Conservation (phyloP, 2,329 filamentous ascomycete species). For the Apiospora malaysiana region DNA sequence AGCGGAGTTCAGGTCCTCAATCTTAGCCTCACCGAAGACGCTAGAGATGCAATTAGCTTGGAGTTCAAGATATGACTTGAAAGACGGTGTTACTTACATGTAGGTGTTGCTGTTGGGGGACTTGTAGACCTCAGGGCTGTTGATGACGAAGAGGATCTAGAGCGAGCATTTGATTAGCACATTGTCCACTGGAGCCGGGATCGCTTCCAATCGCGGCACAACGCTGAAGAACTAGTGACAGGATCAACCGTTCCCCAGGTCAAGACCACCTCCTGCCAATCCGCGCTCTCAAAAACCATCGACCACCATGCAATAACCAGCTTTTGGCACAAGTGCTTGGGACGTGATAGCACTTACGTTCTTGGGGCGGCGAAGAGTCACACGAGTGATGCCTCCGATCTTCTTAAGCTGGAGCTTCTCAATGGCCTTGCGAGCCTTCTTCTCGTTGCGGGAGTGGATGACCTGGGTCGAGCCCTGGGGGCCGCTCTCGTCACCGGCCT, state of each 20-base stretch:
- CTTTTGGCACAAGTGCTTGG: constrained; percentile 11
- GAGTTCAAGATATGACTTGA: too few relatives aligned
- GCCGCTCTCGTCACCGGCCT: constrained; percentile 64
- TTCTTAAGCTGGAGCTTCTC: constrained; percentile 97
- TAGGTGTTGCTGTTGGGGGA: constrained; percentile 99
- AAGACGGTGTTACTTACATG: constrained; percentile 73
- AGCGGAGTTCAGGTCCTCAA: constrained; percentile 98
- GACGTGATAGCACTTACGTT: constrained; percentile 73
- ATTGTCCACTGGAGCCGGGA: background rate
- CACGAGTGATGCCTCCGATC: constrained; percentile 95
- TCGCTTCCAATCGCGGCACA: background rate
- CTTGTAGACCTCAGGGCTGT: constrained; percentile 99
- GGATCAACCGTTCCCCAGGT: background rate
- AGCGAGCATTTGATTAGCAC: constrained; percentile 18
- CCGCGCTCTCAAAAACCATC: background rate
- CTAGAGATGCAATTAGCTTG: constrained; percentile 50
- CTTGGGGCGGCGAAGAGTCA: constrained; percentile 97
- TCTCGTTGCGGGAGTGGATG: constrained; percentile 99
- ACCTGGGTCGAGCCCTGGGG: constrained; percentile 87
- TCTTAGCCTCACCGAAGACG: constrained; percentile 99
- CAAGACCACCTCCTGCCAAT: background rate
- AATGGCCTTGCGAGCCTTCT: constrained; percentile 99
- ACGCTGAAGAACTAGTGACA: background rate
- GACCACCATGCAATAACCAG: background rate
- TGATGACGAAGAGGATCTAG: constrained; percentile 99